Base-by-base conservation (phyloP, 371 early-diverging fungal species). In the Chytridiales sp. region DNA sequence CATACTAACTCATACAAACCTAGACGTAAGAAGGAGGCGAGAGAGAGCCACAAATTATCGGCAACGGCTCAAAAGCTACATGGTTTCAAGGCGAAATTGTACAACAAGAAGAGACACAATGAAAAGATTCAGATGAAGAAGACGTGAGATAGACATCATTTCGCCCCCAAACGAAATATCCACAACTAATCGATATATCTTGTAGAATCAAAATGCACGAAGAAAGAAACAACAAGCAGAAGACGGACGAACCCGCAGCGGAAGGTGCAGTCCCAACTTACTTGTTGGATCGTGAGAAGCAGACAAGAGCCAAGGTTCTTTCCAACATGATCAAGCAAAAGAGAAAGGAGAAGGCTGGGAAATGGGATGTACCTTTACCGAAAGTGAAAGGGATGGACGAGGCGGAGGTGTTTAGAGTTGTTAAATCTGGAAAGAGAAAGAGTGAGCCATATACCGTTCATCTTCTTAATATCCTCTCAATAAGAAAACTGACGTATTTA, bases 71-170 rank as follows among this genome's bases (percentile, higher is more conserved):
- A 94, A 68, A 97, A 94, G 86, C 89, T 99, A 47, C 94, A 93
- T 77, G 99, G 99, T 58, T 77, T 97, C 61, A 95, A 94, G 85
- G 99, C 99, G 65, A 99, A 98, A 86, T 76, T 99, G 73, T 92
- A 93, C 84, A 95, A 98, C 82, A 97, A 98, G 91, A 97, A 97
- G 83, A 86, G 97, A 61, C 92, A 92, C 75, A 83, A 87, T n/a
- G 96, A 99, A 77, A 99, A 99, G 93, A 95, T 99, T 69, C 95
- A 98, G 81, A 94, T 98, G 92, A 98, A 98, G 87, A 99, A 99
- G 85, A 93, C 95, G 82, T 86, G 76, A 56, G 77, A 69, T 32
- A 17, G 5, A 15, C 19, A 30, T 26, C 26, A 5, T 40, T 34
- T n/a, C n/a, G n/a, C n/a, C n/a, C n/a, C n/a, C n/a, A n/a, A n/a